Base-by-base conservation (phyloP, 1,284 basidiomycete species). In the Vanrija sp. region DNA sequence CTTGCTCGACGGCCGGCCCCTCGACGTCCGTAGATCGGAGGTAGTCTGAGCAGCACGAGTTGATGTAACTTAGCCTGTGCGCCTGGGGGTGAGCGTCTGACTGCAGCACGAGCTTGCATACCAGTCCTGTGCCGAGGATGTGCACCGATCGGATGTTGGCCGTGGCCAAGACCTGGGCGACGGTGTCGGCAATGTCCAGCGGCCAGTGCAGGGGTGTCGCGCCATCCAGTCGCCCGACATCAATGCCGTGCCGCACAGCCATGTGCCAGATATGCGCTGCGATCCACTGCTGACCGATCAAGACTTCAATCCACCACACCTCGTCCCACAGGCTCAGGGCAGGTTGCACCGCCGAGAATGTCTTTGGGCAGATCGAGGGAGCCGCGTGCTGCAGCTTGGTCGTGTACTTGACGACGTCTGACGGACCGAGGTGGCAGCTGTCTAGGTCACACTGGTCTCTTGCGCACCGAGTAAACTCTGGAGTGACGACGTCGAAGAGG, bases 401-500 rank as follows among this genome's bases (percentile, higher is more conserved):
- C 36, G 22, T 14, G 12, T 31, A 31, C 2, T 9, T 12, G 31
- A 31, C 9, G 4, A 31, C 12, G 31, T 31, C 31, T 4, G 8
- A 9, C 4, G 31, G 9, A 14, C 31, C 12, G 12, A 31, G 31
- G 12, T 14, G 31, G 12, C 49, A 51, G 18, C 24, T 31, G 12
- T 6, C 22, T 10, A 35, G 43, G 20, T 51, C 25, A 19, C 49
- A 51, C 20, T 45, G 43, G 36, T 51, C 42, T 7, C 49, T 14
- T 15, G 49, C 49, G 22, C 49, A 51, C 23, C 42, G 41, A 1
- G 24, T n/a, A 18, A 51, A 51, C 25, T 35, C 45, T 8, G 49
- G 49, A 3, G 49, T 42, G n/a, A 51, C 49, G n/a, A 51, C 25
- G 25, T 51, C 25, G 43, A 45, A 51, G 14, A 51, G 27, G 41